phyloP scores from a whole-genome alignment of 345 rosid species.

The Eutrema heterophyllum region DNA sequence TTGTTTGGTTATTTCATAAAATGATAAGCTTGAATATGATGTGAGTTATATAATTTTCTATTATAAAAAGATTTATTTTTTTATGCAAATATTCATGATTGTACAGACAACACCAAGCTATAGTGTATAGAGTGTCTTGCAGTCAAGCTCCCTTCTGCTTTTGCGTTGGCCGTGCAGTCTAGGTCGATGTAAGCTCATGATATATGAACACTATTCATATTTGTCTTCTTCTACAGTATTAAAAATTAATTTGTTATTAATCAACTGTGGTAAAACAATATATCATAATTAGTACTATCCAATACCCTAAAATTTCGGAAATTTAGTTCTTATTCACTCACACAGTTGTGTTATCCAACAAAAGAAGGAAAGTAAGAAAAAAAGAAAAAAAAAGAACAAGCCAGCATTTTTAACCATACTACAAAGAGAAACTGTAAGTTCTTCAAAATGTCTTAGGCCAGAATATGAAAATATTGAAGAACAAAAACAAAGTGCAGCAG shows the following conservation, averaged over 20 bases:
- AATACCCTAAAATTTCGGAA: neutral
- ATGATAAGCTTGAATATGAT: neutral
- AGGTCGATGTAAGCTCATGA: neutral
- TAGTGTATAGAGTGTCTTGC: too few species aligned
- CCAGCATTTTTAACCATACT: conserved; percentile 10
- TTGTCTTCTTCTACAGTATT: neutral
- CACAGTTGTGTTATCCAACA: conserved; percentile 5
- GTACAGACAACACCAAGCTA: neutral
- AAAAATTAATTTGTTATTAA: too few species aligned
- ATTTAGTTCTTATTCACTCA: conserved; percentile 16
- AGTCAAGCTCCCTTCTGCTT: too few species aligned
- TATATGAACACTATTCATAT: neutral
- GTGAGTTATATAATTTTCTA: neutral
- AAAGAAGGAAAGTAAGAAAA: neutral
- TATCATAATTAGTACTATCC: too few species aligned
- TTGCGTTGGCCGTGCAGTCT: neutral
- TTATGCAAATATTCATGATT: neutral
- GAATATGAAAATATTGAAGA: conserved; percentile 10
- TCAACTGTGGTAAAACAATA: too few species aligned
- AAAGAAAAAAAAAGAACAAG: neutral
- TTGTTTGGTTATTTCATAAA: neutral
- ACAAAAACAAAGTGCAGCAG: neutral
- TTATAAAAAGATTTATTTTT: neutral
- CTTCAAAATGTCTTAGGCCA: conserved; percentile 1
- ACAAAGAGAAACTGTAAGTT: conserved; percentile 5